Base-by-base conservation (phyloP, 2,329 filamentous ascomycete genomes). In the Colletotrichum trifolii region DNA sequence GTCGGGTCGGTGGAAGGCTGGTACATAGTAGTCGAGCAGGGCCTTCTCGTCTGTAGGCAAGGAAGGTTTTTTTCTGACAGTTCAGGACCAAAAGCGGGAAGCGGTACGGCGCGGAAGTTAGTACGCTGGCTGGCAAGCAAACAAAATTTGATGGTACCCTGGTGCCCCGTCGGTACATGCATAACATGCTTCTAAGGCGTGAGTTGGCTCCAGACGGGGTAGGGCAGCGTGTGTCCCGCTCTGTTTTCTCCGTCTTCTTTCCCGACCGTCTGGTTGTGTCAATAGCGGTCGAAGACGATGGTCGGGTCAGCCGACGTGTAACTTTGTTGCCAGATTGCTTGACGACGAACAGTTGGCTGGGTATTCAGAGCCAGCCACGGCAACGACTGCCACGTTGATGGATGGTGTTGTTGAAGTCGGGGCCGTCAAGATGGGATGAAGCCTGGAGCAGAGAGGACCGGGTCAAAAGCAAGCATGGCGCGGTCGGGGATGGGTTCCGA, bases 41-140 rank as follows among this genome's bases (percentile, higher is more conserved):
- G 34, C 47, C 42, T 35, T 48, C 47, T 56, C 17, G 46, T 57
- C 52, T 42, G 52, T 54, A 33, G 25, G 46, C 63, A 36, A 34
- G 55, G 59, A 40, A 33, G 57, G 40, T 11, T 50, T 33, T 45
- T 36, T 46, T 39, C 43, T 62, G 52, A 63, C 53, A 63, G 52
- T 53, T 57, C 47, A 66, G 52, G 47, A 45, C 52, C 52, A 52
- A 38, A 52, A 48, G 52, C 63, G 63, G 63, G 63, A 66, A 57
- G 63, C 63, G 63, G 63, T 66, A 66, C 63, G 63, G 63, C 63
- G 39, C 63, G 63, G 63, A 66, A 63, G 63, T 63, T 66, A 63
- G 53, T 63, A 64, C 46, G 57, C 46, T 36, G 58, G 54, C 40
- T 63, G 63, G 52, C 63, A 63, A 63, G 58, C 59, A 66, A 66